These are phyloP conservation scores for Telopea speciosissima DNA, from an alignment of 177 flowering plant genomes.

Conservation along the genomic window DNA sequence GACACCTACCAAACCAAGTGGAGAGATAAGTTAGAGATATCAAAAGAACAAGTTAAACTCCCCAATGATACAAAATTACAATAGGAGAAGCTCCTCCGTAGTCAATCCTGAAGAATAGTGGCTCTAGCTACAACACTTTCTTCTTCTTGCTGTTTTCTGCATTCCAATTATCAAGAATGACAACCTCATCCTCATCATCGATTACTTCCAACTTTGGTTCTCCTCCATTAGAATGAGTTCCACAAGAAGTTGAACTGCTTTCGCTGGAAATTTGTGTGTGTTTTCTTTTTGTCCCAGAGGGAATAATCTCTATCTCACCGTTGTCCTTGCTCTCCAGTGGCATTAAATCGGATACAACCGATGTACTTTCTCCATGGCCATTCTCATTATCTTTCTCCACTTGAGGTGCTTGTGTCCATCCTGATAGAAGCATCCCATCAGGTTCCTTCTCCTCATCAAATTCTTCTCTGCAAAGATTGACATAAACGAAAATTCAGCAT, in stretches of 20 bases:
- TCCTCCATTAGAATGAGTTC: slow-evolving; percentile 7
- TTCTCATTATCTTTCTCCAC: slow-evolving; percentile 25
- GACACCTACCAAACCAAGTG: slow-evolving; percentile 1
- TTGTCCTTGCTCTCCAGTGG: slow-evolving; percentile 26
- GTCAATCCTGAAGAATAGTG: no score
- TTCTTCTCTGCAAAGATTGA: slow-evolving; percentile 53
- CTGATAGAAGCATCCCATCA: slow-evolving; percentile 87
- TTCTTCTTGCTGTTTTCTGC: slow-evolving; percentile 33
- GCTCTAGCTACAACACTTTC: slow-evolving; percentile 33
- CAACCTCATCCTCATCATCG: slow-evolving; percentile 25
- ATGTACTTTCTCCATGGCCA: slow-evolving; percentile 50
- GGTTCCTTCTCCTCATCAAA: slow-evolving; percentile 95
- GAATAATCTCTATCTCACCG: slow-evolving; percentile 30
- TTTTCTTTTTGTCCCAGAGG: slow-evolving; percentile 57
- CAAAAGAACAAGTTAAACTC: slow-evolving; percentile 3
- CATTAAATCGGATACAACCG: slow-evolving; percentile 27
- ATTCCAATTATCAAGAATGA: slow-evolving; percentile 35
- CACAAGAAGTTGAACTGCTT: slow-evolving; percentile 11
- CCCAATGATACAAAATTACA: slow-evolving; percentile 15
- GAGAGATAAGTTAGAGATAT: not conserved
- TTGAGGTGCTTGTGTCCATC: slow-evolving; percentile 58
- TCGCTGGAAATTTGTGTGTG: slow-evolving; percentile 29
- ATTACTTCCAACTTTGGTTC: slow-evolving; percentile 18
- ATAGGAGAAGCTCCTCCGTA: not conserved
- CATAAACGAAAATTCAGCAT: not conserved